Base-by-base conservation (phyloP, 768 basidiomycete species). In the Lyophyllum decastes region DNA sequence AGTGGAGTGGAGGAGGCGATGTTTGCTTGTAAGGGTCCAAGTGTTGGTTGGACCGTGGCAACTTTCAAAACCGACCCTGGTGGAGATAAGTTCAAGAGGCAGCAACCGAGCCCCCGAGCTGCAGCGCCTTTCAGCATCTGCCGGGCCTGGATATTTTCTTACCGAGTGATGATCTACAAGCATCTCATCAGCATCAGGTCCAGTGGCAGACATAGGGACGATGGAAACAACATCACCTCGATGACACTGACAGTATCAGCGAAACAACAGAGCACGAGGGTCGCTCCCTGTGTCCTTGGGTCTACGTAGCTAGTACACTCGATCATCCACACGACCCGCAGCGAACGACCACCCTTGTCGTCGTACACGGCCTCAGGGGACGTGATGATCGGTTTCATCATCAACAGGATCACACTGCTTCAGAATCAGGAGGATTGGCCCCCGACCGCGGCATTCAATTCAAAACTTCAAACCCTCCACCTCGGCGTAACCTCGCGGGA, bases 41-140 rank as follows among this genome's bases (percentile, higher is more conserved):
- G 5, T 24, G 52, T 46, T 21, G 16, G 50, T 17, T 33, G 16
- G 59, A 58, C 50, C 59, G 59, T 61, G 57, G 58, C 51, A 58
- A 58, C 52, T 48, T 46, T 38, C 38, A 25, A 24, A 27, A n/a
- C 19, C 52, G 46, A 33, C 57, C 57, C 57, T 54, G 54, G 30
- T 30, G 30, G 30, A 30, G 30, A 30, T 30, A 30, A 30, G 30
- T 30, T 10, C 30, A n/a, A 30, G 30, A 30, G 30, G 4, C 30
- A 30, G 10, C 30, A 30, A 30, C 30, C 5, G 30, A 30, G 30
- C 30, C 30, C 30, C 30, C 10, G 10, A 30, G 30, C 5, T 30
- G 30, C 30, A 30, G 30, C 30, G 30, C 10, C 30, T 4, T 5
- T 10, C 4, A 10, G 30, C 5, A 30, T 30, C 30, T 4, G 2